phyloP scores from a whole-genome alignment of 345 rosid species.

The Arabidopsis thaliana region TAIR10.1 NC_003071.7:19181001-19181500 shows the following conservation, averaged over 20 bases:
- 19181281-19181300: not conserved
- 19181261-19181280: conserved; percentile 52
- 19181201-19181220: conserved; percentile 39
- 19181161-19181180: conserved; percentile 65
- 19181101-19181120: conserved; percentile 72
- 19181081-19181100: conserved; percentile 67
- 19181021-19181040: conserved; percentile 61
- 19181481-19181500: conserved; percentile 9
- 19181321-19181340: conserved; percentile 4
- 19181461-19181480: not conserved
- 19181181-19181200: conserved; percentile 57
- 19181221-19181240: conserved; percentile 37
- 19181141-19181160: conserved; percentile 62
- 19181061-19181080: conserved; percentile 64
- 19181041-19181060: conserved; percentile 62
- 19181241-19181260: conserved; percentile 64
- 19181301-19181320: conserved; percentile 13
- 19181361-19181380: conserved; percentile 48
- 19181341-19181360: conserved; percentile 50
- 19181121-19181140: conserved; percentile 64
- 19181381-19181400: conserved; percentile 13
- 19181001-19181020: conserved; percentile 57
- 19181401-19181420: conserved; percentile 3
- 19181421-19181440: conserved; percentile 25
- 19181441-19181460: conserved; percentile 13